Base-by-base conservation (phyloP, 257 asterid genomes). In the Osmanthus fragrans region DNA sequence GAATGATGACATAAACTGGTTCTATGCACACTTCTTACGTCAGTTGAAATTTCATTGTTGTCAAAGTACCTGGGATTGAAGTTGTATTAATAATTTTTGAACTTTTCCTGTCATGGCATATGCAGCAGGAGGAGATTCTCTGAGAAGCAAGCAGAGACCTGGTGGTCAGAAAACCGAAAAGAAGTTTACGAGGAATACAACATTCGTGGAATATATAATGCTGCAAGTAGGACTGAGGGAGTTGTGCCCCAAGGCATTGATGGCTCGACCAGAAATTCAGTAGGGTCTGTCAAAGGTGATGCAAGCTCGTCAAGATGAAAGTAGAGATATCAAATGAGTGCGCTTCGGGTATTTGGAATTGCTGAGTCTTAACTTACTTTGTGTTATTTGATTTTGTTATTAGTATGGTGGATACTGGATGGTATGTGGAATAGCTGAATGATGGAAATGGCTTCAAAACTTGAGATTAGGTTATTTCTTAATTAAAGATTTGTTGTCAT, bases 161-260 rank as follows among this genome's bases (percentile, higher is more conserved):
- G 90, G 92, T 88, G 92, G 92, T 79, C 87, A 0, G 87, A 86
- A 77, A 88, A 88, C 75, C 87, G 86, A 3, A 87, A 88, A 70
- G 84, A 83, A 54, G 90, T 88, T 72, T 86, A 84, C 5, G 82
- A 88, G 83, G 79, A 78, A 64, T 88, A 82, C 40, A 84, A 82
- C 21, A 82, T 84, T 54, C 85, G 88, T 3, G 84, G 84, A 19
- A 85, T 86, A 7, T 80, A 82, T 74, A 83, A 82, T 74, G 78
- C 88, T 65, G 80, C 89, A 12, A 79, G 83, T n/a, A 81, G 85
- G 74, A 80, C 86, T 18, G 89, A 83, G 70, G 85, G 89, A 67
- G 80, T 77, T 16, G 54, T 82, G 64, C 83, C 86, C 2, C 87
- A 49, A 51, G 23, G 21, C n/a, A 19, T 5, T 51, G 18, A 51